Base-by-base conservation (phyloP, 805 yeast genomes). In the Diddensiella santjacobensis region DNA sequence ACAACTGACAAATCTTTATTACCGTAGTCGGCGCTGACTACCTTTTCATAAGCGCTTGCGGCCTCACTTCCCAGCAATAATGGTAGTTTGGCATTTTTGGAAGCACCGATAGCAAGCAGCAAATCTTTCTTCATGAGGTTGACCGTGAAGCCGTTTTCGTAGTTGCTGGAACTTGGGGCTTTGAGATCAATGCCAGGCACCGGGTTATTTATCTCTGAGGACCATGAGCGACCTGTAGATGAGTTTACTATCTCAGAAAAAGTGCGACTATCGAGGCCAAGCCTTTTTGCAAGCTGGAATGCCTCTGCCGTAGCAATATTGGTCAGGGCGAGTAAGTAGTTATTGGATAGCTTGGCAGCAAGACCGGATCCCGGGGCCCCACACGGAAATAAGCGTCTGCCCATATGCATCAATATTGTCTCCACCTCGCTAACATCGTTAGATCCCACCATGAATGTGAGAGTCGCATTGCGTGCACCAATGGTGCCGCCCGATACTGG, bases 401-500 rank as follows among this genome's bases (percentile, higher is more conserved):
- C 81, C 81, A 77, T 77, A 45, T 62, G 64, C 13, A 57, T 52
- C 51, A 77, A 69, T 4, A 52, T 49, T 3, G 51, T 39, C 41
- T 51, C 54, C 8, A 60, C 46, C 17, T 24, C 31, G 13, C 37
- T 22, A 31, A 50, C 37, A 20, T 70, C 69, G 2, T 68, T 52
- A 18, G 72, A 58, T 1, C 79, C 76, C 10, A 77, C 71, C 81
- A 77, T 77, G 57, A 77, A 77, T 2, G 79, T 72, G 40, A 77
- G 64, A 0, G 79, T 71, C 1, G 69, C 81, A 44, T 75, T 74
- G 44, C 72, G 58, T 3, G 81, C 81, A 1, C 81, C 81, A 0
- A 72, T 72, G 0, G 72, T 75, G 13, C 81, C 81, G 2, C 81
- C 81, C 4, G 79, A 73, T 1, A 77, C 81, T 0, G 81, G 81